Evolutionary conservation across 2,329 filamentous ascomycete genomes (phyloP).

Genomic region (Aureobasidium lini): DNA sequence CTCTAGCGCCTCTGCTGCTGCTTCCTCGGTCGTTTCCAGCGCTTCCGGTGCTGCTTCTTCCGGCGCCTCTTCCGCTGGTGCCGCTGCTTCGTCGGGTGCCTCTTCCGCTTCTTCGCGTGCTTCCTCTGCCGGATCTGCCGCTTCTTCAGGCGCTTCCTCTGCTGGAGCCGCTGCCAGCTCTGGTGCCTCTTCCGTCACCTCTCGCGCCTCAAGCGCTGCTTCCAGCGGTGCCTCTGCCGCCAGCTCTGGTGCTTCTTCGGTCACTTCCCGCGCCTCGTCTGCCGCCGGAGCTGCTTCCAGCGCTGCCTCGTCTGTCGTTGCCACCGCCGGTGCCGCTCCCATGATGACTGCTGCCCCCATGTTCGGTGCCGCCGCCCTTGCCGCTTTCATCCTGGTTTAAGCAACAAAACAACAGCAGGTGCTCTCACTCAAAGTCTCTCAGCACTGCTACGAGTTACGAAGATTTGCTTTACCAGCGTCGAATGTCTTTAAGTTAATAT

Average conservation of each 20-base stretch:
- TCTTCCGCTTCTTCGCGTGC: conserved; percentile 16
- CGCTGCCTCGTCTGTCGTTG: conserved; percentile 13
- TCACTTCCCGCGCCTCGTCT: conserved; percentile 12
- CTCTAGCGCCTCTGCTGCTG: conserved; percentile 11
- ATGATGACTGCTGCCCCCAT: conserved; percentile 29
- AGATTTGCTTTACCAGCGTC: neutral
- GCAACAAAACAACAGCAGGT: neutral
- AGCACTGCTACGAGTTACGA: conserved; percentile 9
- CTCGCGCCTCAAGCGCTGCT: conserved; percentile 10
- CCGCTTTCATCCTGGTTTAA: conserved; percentile 34
- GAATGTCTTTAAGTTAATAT: neutral
- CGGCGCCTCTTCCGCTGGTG: conserved; percentile 14
- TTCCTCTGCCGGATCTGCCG: conserved; percentile 13
- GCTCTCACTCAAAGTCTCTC: neutral
- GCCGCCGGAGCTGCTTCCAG: conserved; percentile 10
- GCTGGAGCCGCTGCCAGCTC: conserved; percentile 16
- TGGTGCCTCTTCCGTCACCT: conserved; percentile 14
- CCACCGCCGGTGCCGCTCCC: conserved; percentile 19
- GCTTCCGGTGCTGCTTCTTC: conserved; percentile 14
- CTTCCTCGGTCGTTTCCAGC: conserved; percentile 9
- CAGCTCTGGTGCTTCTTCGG: conserved; percentile 14
- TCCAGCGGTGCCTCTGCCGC: conserved; percentile 16
- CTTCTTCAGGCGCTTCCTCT: conserved; percentile 11
- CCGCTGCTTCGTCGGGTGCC: conserved; percentile 13
- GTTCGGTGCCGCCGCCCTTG: conserved; percentile 30